Evolutionary conservation across 2,329 filamentous ascomycete genomes (phyloP).

Genomic region (Aspergillus awamori): DNA sequence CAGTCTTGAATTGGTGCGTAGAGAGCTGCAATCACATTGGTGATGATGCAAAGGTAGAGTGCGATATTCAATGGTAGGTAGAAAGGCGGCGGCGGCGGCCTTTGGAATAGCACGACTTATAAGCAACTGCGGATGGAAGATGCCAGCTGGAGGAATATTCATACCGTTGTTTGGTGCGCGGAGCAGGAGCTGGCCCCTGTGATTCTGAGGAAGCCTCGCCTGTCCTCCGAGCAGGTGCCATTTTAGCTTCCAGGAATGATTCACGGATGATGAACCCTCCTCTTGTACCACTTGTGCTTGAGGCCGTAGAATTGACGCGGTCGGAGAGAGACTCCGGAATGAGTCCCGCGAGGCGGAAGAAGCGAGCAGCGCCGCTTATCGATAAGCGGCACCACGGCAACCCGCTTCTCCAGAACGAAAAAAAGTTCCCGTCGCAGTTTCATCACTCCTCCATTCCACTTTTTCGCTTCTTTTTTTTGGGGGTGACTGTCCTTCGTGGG

Average conservation of each 20-base stretch:
- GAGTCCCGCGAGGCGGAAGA: background rate
- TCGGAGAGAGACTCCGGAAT: background rate
- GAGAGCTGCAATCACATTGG: constrained; percentile 74
- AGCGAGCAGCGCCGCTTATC: constrained; percentile 5
- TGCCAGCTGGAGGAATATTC: constrained; percentile 8
- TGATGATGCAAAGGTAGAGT: constrained; percentile 77
- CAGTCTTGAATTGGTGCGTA: constrained; percentile 95
- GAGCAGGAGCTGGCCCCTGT: constrained; percentile 10
- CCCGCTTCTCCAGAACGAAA: background rate
- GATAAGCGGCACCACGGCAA: constrained; percentile 8
- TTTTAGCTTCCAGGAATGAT: constrained; percentile 4
- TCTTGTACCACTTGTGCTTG: background rate
- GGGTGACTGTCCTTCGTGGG: background rate
- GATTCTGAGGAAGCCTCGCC: constrained; percentile 12
- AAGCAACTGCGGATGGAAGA: background rate
- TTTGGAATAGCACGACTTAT: constrained; percentile 15
- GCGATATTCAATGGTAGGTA: constrained; percentile 71
- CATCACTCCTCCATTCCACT: background rate
- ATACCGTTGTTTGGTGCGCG: constrained; percentile 35
- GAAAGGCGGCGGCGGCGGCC: constrained; percentile 51
- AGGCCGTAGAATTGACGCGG: background rate
- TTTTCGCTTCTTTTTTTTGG: background rate
- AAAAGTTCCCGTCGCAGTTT: constrained; percentile 4
- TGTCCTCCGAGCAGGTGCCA: constrained; percentile 23
- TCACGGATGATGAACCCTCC: background rate